Conservation (phyloP, 176 grass and related monocot species). For the Poa pratensis region DNA sequence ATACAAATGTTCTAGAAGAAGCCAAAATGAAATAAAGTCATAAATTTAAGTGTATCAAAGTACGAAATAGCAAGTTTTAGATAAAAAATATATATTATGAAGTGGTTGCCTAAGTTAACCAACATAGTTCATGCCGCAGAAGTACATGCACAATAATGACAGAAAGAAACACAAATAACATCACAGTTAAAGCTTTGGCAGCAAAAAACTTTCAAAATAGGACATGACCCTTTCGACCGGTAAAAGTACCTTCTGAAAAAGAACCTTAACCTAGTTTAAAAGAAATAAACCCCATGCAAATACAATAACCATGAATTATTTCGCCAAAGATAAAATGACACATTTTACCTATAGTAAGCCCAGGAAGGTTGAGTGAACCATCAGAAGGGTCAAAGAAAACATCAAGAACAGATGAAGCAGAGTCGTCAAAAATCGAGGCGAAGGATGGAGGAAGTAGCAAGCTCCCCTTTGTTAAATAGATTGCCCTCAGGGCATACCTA, state of each 20-base stretch:
- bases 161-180: conserved; percentile 5
- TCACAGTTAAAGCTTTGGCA: conserved; percentile 35
- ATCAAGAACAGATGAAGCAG: conserved; percentile 90
- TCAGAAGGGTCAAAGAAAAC: conserved; percentile 96
- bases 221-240: conserved; percentile 6
- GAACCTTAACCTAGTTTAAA: conserved; percentile 17
- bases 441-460: conserved; percentile 85
- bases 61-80: conserved; percentile 17
- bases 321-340: conserved; percentile 6
- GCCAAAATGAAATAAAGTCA: conserved; percentile 23
- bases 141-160: neutral
- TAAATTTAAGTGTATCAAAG: conserved; percentile 22
- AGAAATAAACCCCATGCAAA: conserved; percentile 6
- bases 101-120: conserved; percentile 19
- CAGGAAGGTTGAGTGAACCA: conserved; percentile 75
- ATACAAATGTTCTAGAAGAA: conserved; percentile 11
- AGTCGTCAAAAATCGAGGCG: conserved; percentile 88
- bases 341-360: conserved; percentile 81
- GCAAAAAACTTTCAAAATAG: conserved; percentile 26
- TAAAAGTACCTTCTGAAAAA: conserved; percentile 28
- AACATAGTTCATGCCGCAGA: conserved; percentile 17
- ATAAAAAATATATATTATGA: conserved; percentile 15
- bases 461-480: conserved; percentile 83
- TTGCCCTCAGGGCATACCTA: conserved; percentile 81
- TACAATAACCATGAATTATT: neutral